These are phyloP conservation scores for Selaginella moellendorffii DNA, from an alignment of 75 land plant species.

Conservation along the genomic window DNA sequence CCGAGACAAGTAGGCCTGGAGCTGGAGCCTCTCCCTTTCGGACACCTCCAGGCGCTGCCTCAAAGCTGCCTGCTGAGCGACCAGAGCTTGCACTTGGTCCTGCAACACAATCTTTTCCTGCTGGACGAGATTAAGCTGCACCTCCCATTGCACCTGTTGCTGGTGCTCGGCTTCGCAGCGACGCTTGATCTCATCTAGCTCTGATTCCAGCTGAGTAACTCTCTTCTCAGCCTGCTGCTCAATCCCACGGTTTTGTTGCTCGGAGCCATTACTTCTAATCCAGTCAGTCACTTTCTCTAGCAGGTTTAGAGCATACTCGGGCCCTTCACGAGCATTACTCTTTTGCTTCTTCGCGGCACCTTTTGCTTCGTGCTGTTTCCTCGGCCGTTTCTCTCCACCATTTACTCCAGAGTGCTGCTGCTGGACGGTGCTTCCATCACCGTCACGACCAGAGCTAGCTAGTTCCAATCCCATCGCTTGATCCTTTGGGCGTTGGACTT, in stretches of 20 bases:
- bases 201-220: background rate
- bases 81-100: conserved; percentile 2
- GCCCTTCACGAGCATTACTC: background rate
- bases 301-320: background rate
- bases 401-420: background rate
- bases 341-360: background rate
- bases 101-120: background rate
- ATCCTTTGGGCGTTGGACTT: too few relatives aligned
- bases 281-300: background rate
- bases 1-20: too few relatives aligned
- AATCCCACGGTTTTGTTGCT: background rate
- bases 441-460: background rate
- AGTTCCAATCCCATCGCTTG: background rate
- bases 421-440: background rate
- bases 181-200: background rate
- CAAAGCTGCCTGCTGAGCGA: background rate
- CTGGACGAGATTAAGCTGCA: background rate
- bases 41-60: background rate
- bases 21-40: background rate
- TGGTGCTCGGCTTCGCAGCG: background rate
- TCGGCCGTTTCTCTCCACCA: background rate
- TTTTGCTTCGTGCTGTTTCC: background rate
- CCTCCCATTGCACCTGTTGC: background rate
- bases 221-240: background rate
- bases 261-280: background rate